phyloP scores from a whole-genome alignment of 805 yeast genomes.

The Candida patagonica region DNA sequence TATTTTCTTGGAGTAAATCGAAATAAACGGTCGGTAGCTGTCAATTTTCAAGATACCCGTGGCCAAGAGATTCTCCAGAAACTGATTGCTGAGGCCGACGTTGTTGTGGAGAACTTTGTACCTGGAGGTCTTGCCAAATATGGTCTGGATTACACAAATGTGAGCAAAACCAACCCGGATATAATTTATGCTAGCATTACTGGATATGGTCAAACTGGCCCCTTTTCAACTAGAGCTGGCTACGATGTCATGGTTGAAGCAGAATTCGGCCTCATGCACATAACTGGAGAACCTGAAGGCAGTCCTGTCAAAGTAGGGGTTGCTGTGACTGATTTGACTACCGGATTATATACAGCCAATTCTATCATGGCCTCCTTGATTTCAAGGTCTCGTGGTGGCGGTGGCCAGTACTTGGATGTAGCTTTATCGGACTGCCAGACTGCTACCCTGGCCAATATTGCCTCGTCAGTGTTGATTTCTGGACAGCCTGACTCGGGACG shows the following conservation, averaged over 20 bases:
- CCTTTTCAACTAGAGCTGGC: constrained; percentile 31
- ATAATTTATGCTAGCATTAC: constrained; percentile 33
- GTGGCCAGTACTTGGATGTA: constrained; percentile 32
- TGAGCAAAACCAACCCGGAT: constrained; percentile 20
- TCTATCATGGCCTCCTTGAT: constrained; percentile 32
- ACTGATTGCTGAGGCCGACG: constrained; percentile 27
- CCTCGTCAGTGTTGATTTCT: constrained; percentile 30
- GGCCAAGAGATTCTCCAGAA: constrained; percentile 28
- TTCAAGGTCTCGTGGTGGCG: constrained; percentile 25
- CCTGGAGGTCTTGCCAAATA: constrained; percentile 31
- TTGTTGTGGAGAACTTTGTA: constrained; percentile 32
- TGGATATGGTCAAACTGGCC: constrained; percentile 37
- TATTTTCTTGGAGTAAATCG: constrained; percentile 32
- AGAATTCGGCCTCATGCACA: constrained; percentile 37
- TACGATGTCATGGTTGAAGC: constrained; percentile 39
- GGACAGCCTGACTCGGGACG: constrained; percentile 33
- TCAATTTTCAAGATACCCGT: constrained; percentile 27
- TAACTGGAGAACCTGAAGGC: constrained; percentile 33
- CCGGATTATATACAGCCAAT: constrained; percentile 32
- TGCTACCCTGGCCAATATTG: constrained; percentile 33
- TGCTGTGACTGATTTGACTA: constrained; percentile 35
- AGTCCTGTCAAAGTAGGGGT: constrained; percentile 37
- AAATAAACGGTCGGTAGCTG: constrained; percentile 31
- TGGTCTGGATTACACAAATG: constrained; percentile 27
- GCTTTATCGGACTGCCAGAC: constrained; percentile 33